These are phyloP conservation scores for Trichophyton verrucosum DNA, from an alignment of 2,329 filamentous ascomycete genomes.

Conservation along the genomic window DNA sequence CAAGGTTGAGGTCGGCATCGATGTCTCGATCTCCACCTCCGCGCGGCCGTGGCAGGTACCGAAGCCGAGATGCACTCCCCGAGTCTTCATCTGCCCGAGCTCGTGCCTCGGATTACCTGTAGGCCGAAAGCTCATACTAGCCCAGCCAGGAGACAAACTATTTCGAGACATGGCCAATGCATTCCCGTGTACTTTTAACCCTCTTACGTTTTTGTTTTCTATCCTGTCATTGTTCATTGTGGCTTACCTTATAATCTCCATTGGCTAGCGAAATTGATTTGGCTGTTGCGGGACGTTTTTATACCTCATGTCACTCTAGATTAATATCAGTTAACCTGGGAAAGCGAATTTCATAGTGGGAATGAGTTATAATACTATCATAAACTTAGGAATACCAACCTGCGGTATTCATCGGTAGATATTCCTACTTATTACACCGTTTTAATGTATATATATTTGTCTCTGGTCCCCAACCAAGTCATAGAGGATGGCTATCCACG, in stretches of 20 bases:
- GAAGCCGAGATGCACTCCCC: slow-evolving; percentile 15
- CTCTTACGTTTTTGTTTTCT: not conserved
- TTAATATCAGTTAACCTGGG: not conserved
- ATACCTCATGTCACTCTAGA: not conserved
- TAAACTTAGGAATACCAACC: not conserved
- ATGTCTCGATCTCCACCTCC: slow-evolving; percentile 16
- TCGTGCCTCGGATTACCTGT: slow-evolving; percentile 13
- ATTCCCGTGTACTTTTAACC: not conserved
- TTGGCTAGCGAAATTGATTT: slow-evolving; percentile 2
- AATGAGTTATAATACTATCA: not conserved
- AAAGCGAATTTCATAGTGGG: not conserved
- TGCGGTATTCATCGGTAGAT: not conserved
- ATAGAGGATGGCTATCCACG: not conserved
- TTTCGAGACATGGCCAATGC: not conserved
- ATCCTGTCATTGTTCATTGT: not conserved
- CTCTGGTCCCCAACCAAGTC: not conserved
- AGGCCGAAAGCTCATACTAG: not conserved
- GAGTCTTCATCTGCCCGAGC: slow-evolving; percentile 13
- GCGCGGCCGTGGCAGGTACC: slow-evolving; percentile 5
- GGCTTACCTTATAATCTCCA: not conserved
- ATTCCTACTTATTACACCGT: too few relatives aligned
- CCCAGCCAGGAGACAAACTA: not conserved
- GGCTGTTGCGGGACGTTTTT: not conserved
- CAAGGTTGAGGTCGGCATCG: slow-evolving; percentile 16
- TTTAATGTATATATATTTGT: too few relatives aligned